Base-by-base conservation (phyloP, 768 basidiomycete species). In the Pleurotus ostreatus region DNA sequence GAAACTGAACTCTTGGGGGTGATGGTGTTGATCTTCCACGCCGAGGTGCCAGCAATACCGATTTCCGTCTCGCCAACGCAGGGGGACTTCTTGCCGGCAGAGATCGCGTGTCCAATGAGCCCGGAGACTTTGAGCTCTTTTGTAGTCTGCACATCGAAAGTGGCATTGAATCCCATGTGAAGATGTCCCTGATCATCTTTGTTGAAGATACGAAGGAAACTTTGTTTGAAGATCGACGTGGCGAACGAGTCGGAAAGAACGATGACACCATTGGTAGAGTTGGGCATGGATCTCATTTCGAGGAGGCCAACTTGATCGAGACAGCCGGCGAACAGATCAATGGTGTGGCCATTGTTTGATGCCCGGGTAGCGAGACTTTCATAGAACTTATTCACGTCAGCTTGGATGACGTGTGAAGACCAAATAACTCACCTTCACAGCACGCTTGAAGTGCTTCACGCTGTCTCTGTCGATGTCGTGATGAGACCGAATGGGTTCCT, bases 21-120 rank as follows among this genome's bases (percentile, higher is more conserved):
- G 61, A 99, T 81, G 51, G 86, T 80, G 74, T 96, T 97, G 63
- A 98, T 83, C 73, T 93, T 97, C 97, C 97, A 99, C 1, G 94
- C 96, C 8, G 96, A 97, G 0, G 97, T 99, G 68, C 95, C 92
- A 30, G 95, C 96, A 59, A 99, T 96, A 68, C 97, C 97, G 57
- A 99, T 98, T 70, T 98, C 97, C 0, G 97, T 98, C 75, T 99
- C 97, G 58, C 96, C 97, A 15, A 99, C 97, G 65, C 92, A 97
- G 0, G 84, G 85, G 0, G 94, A 94, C 69, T 98, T 98, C 75
- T 98, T 99, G 61, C 90, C 95, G 13, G 93, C 92, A 18, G 95
- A 98, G 70, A 98, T 97, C 26, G 90, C 95, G 66, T 98, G 96
- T 2, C 95, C 95, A 62, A 98, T 99, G 46, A 99, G 81, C 25